Percentiles rank a stretch among this genome's conserved stretches.
Evolutionary conservation across 2,329 filamentous ascomycete genomes (phyloP).

Genomic region (Penicillium rolfsii): DNA sequence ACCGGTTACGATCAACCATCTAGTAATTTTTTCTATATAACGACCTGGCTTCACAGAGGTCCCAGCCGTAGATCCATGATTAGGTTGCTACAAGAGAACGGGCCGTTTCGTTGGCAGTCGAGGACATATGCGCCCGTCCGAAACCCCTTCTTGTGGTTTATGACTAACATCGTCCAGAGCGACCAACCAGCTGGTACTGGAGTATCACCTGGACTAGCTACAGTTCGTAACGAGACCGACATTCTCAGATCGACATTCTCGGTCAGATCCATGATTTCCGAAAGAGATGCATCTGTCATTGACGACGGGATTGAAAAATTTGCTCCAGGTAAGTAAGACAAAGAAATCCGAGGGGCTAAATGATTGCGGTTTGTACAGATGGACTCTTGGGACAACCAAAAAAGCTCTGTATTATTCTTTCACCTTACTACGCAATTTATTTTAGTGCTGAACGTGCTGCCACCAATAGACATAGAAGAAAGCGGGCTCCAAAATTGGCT

Average conservation of each 20-base stretch:
- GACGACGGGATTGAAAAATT: too few species aligned
- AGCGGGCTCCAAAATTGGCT: background rate
- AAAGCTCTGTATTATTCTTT: too few species aligned
- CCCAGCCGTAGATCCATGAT: slow-evolving; percentile 62
- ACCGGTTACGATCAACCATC: background rate
- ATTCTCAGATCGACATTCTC: slow-evolving; percentile 67
- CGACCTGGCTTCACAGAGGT: slow-evolving; percentile 55
- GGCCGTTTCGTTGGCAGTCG: slow-evolving; percentile 70
- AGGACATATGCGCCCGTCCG: slow-evolving; percentile 66
- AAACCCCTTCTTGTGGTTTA: slow-evolving; percentile 73
- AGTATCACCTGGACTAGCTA: slow-evolving; percentile 68
- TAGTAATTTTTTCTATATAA: slow-evolving; percentile 29
- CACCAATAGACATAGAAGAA: background rate
- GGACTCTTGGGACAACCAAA: too few species aligned
- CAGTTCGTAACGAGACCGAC: slow-evolving; percentile 68
- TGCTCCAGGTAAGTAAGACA: too few species aligned
- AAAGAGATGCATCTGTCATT: slow-evolving; percentile 64
- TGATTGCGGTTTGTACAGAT: too few species aligned
- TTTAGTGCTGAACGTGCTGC: too few species aligned
- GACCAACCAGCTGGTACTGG: slow-evolving; percentile 60
- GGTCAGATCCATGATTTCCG: slow-evolving; percentile 76
- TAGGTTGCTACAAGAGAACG: slow-evolving; percentile 74
- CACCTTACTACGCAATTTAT: too few species aligned
- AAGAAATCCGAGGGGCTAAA: too few species aligned
- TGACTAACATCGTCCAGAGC: slow-evolving; percentile 73